A percentile compares a stretch with the other conserved stretches of the same genome.
Evolutionary conservation across 2,329 filamentous ascomycete species (phyloP).

Genomic region (Paraconiothyrium sp.): DNA sequence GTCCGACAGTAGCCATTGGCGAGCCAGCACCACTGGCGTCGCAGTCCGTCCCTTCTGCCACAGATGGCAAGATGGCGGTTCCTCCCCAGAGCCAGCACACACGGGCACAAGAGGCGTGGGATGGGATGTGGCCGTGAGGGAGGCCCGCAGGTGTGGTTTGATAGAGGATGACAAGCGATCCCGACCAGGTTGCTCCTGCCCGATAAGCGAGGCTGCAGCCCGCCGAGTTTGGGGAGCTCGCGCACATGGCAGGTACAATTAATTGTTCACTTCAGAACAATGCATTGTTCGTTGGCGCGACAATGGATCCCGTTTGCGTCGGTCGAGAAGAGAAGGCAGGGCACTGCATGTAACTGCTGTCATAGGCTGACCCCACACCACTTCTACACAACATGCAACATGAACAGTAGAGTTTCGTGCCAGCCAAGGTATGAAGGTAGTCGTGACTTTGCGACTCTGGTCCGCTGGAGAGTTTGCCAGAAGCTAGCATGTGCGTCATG

Average conservation of each 20-base stretch:
- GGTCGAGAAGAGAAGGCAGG: too few relatives aligned
- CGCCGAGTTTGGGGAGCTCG: not conserved
- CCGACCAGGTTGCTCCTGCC: not conserved
- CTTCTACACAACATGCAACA: not conserved
- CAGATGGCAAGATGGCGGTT: not conserved
- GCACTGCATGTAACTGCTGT: not conserved
- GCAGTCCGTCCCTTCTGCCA: not conserved
- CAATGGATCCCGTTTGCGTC: too few relatives aligned
- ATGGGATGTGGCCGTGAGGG: too few relatives aligned
- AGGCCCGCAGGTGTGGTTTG: not conserved
- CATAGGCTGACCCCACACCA: not conserved
- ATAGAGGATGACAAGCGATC: not conserved
- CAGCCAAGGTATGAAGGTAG: not conserved
- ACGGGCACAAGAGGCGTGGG: not conserved
- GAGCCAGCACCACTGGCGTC: not conserved
- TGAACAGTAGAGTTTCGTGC: not conserved
- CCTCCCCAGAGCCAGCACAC: not conserved
- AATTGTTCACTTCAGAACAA: not conserved
- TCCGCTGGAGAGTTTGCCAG: not conserved
- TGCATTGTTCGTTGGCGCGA: not conserved
- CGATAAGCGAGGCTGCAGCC: conserved; percentile 14
- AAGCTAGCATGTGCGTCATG: not conserved
- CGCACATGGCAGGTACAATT: not conserved
- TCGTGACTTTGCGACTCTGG: not conserved
- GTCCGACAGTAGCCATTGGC: conserved; percentile 7